Evolutionary conservation across 352 stramenopile species (phyloP).

Genomic region (Phytopythium kandeliae): DNA sequence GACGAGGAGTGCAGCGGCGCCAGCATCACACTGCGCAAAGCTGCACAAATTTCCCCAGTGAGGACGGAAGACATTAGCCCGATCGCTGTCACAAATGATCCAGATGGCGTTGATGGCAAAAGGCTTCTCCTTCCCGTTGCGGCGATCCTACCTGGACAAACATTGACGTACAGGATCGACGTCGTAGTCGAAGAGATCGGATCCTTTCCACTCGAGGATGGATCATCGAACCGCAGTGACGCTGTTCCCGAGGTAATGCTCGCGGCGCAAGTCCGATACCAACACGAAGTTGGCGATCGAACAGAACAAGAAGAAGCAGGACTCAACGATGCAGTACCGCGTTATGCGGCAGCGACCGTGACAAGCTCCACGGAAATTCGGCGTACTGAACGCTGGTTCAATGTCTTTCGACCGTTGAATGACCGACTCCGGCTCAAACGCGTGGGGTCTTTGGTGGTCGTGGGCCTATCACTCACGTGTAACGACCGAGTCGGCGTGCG

Average conservation of each 20-base stretch:
- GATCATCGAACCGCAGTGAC: not conserved
- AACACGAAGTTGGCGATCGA: constrained; percentile 6
- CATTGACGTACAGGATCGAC: not conserved
- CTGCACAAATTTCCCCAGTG: not conserved
- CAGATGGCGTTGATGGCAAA: not conserved
- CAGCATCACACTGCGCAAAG: constrained; percentile 5
- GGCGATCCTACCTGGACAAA: not conserved
- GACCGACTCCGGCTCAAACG: constrained; percentile 33
- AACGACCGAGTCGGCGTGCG: constrained; percentile 21
- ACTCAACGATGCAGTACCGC: too few species aligned
- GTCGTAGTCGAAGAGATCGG: not conserved
- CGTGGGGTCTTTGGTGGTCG: constrained; percentile 21
- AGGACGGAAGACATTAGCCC: not conserved
- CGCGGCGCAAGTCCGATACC: constrained; percentile 10
- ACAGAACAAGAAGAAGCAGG: not conserved
- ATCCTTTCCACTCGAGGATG: not conserved
- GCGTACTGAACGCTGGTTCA: constrained; percentile 21
- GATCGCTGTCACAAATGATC: constrained; percentile 7
- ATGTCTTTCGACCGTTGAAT: constrained; percentile 22
- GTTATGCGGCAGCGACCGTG: not conserved
- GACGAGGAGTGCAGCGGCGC: constrained; percentile 1
- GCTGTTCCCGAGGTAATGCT: constrained; percentile 1
- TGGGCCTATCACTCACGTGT: constrained; percentile 30
- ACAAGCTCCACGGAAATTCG: constrained; percentile 15
- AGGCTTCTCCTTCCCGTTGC: not conserved